Conservation (phyloP, 139 green algal genomes). For the Chlorella sp. region DNA sequence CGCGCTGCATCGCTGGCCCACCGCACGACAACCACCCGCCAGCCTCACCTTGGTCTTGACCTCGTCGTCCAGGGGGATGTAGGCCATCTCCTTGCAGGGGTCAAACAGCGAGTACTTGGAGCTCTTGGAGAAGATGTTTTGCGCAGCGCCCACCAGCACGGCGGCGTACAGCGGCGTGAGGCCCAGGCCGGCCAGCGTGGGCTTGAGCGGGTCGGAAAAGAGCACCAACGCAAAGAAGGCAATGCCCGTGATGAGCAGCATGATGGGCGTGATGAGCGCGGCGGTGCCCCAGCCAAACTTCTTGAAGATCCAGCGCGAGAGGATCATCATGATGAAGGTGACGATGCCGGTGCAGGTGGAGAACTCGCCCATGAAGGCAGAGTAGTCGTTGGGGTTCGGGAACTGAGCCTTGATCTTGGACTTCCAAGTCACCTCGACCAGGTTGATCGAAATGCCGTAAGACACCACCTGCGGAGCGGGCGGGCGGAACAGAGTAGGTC, state of each 20-base stretch:
- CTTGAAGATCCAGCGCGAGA: conserved; percentile 91
- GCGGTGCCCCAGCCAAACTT: conserved; percentile 95
- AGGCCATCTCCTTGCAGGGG: conserved; percentile 99
- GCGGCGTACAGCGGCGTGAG: conserved; percentile 93
- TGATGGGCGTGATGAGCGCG: conserved; percentile 92
- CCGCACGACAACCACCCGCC: too few relatives aligned
- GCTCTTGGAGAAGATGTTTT: conserved; percentile 98
- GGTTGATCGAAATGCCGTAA: conserved; percentile 98
- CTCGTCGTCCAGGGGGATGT: conserved; percentile 97
- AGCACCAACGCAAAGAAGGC: conserved; percentile 96
- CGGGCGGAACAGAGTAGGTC: too few relatives aligned
- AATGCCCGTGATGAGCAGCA: conserved; percentile 92
- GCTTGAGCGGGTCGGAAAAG: conserved; percentile 62
- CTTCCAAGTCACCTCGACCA: conserved; percentile 99
- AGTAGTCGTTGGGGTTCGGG: conserved; percentile 88
- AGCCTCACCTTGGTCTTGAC: conserved; percentile 69
- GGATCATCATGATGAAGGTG: conserved; percentile 97
- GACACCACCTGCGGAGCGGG: conserved; percentile 87
- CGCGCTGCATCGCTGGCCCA: too few relatives aligned
- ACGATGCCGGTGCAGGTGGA: conserved; percentile 76
- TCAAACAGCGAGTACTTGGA: conserved; percentile 99
- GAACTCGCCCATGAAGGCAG: conserved; percentile 67
- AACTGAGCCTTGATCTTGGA: conserved; percentile 99
- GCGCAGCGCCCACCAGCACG: conserved; percentile 91
- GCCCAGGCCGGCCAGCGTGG: conserved; percentile 71